Evolutionary conservation across 2,329 filamentous ascomycete genomes (phyloP).

Genomic region (Sporothrix brunneoviolacea): DNA sequence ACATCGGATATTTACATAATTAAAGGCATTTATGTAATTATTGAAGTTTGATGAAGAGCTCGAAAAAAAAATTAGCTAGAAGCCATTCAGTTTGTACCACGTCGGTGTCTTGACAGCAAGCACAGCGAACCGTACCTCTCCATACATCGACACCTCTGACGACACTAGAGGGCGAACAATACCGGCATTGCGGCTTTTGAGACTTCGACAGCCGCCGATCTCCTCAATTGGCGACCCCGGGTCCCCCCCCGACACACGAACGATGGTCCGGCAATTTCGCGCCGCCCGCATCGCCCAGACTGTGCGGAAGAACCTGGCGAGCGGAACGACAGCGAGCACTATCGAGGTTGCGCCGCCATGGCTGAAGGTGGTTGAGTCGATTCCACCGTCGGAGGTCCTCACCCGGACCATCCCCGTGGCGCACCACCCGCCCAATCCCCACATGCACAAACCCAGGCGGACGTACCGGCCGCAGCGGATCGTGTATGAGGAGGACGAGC

Average conservation of each 20-base stretch:
- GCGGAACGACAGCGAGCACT: conserved; percentile 24
- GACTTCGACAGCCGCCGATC: background rate
- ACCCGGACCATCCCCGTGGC: conserved; percentile 46
- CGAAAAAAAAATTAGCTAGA: conserved; percentile 21
- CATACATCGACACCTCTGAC: background rate
- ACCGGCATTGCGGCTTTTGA: too few relatives aligned
- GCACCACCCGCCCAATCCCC: conserved; percentile 36
- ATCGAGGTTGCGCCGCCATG: conserved; percentile 36
- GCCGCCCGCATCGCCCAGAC: conserved; percentile 40
- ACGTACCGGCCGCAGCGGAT: conserved; percentile 77
- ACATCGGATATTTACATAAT: conserved; percentile 10
- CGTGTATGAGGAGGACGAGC: conserved; percentile 72
- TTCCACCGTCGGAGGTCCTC: conserved; percentile 53
- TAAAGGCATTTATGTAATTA: conserved; percentile 5
- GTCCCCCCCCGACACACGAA: background rate
- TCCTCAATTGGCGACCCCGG: background rate
- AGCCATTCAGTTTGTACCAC: background rate
- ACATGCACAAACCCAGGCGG: conserved; percentile 59
- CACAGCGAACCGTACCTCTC: too few relatives aligned
- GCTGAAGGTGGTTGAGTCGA: conserved; percentile 43
- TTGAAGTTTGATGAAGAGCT: background rate
- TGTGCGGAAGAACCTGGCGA: conserved; percentile 29
- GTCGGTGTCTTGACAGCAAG: too few relatives aligned
- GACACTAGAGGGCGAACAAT: too few relatives aligned
- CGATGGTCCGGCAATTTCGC: conserved; percentile 30